Evolutionary conservation across 2,329 filamentous ascomycete species (phyloP).

Genomic region (Nemania diffusa): DNA sequence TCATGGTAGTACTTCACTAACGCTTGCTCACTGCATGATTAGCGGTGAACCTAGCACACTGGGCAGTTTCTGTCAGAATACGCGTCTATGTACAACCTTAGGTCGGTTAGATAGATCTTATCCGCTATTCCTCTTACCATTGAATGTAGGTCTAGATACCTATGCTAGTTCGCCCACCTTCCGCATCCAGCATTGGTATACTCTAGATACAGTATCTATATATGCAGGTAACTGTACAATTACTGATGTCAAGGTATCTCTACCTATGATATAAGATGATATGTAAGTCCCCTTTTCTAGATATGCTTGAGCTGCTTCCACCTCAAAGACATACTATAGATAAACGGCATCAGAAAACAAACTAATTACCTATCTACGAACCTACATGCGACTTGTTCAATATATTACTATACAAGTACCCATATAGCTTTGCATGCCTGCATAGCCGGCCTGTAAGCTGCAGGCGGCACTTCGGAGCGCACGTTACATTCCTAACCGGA

Average conservation of each 20-base stretch:
- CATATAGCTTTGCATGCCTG: constrained; percentile 9
- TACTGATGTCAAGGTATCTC: background rate
- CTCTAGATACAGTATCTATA: background rate
- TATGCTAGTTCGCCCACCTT: constrained; percentile 21
- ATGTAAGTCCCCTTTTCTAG: constrained; percentile 9
- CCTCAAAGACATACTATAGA: background rate
- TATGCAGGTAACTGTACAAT: no score
- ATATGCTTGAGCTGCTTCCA: no score
- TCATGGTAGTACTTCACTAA: background rate
- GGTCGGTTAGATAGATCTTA: constrained; percentile 3
- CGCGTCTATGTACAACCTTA: background rate
- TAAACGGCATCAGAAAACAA: background rate
- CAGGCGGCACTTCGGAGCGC: constrained; percentile 24
- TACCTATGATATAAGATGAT: background rate
- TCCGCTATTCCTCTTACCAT: constrained; percentile 23
- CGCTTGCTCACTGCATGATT: constrained; percentile 15
- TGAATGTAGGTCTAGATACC: constrained; percentile 9
- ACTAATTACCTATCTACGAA: background rate
- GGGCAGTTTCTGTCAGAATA: constrained; percentile 14
- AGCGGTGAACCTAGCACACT: constrained; percentile 25
- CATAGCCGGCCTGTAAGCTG: constrained; percentile 13
- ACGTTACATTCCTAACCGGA: constrained; percentile 2
- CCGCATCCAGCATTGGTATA: constrained; percentile 14
- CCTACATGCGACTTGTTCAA: background rate
- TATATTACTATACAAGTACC: background rate